These are phyloP conservation scores for Craspedostauros australis DNA, from an alignment of 108 stramenopile species.

Conservation along the genomic window DNA sequence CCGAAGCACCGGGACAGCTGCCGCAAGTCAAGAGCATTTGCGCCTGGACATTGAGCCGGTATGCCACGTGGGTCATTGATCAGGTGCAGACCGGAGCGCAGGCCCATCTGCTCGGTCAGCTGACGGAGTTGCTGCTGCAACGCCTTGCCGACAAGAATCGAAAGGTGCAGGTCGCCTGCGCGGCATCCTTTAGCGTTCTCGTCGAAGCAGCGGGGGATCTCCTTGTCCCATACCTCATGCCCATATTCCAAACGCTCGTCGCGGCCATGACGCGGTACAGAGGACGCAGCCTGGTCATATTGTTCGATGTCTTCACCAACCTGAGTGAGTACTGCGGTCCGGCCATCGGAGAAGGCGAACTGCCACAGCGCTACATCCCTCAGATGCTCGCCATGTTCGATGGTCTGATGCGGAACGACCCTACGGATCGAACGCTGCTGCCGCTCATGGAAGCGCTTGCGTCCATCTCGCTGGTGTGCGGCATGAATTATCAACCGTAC, in stretches of 20 bases:
- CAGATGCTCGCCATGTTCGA: constrained; percentile 63
- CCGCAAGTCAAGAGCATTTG: constrained; percentile 83
- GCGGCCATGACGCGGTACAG: constrained; percentile 60
- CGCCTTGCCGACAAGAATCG: constrained; percentile 62
- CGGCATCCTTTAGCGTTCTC: constrained; percentile 76
- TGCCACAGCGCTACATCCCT: constrained; percentile 72
- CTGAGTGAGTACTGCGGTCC: constrained; percentile 80
- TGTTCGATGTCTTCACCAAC: constrained; percentile 82
- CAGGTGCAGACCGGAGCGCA: constrained; percentile 60
- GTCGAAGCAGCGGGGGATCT: constrained; percentile 79
- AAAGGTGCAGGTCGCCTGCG: constrained; percentile 81
- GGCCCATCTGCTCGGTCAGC: constrained; percentile 52
- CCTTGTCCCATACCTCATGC: constrained; percentile 75
- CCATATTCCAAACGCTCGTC: constrained; percentile 59
- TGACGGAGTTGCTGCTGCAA: constrained; percentile 65
- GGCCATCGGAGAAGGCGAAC: constrained; percentile 67
- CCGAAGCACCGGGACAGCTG: constrained; percentile 31
- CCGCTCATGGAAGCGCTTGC: constrained; percentile 89
- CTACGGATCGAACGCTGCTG: constrained; percentile 70
- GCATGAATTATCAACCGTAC: constrained; percentile 82
- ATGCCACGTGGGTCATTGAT: constrained; percentile 74
- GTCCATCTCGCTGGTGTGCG: constrained; percentile 60
- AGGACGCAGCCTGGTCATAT: constrained; percentile 68
- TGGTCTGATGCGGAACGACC: constrained; percentile 44
- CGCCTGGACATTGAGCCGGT: constrained; percentile 83